These are phyloP conservation scores for Debaryomycetaceae sp. DNA, from an alignment of 1,139 yeast species.

Conservation along the genomic window DNA sequence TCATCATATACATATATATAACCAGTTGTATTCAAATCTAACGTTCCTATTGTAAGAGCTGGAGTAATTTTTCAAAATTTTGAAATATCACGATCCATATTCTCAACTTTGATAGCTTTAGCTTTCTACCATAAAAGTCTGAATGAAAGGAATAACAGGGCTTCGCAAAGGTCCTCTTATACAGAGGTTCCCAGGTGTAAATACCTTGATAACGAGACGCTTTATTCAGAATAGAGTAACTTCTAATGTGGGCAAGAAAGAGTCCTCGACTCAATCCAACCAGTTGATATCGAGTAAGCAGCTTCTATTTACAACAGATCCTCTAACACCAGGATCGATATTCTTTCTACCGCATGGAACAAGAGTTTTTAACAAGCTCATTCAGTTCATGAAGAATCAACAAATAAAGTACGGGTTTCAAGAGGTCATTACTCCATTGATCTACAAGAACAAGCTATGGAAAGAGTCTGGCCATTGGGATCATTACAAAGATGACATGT, in stretches of 20 bases:
- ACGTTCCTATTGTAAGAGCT: background rate
- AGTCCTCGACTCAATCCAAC: slow-evolving; percentile 39
- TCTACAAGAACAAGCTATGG: slow-evolving; percentile 83
- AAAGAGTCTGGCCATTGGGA: slow-evolving; percentile 96
- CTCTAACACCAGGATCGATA: slow-evolving; percentile 80
- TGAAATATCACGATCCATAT: too few species aligned
- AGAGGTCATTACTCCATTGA: slow-evolving; percentile 91
- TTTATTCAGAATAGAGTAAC: background rate
- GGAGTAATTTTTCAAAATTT: background rate
- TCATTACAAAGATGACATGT: slow-evolving; percentile 93
- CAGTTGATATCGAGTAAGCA: slow-evolving; percentile 59
- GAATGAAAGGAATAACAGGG: background rate
- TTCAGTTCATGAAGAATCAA: slow-evolving; percentile 79
- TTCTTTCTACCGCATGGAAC: slow-evolving; percentile 93
- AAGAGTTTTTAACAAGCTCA: slow-evolving; percentile 71
- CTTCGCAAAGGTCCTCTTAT: background rate
- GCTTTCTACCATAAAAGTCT: too few species aligned
- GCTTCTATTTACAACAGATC: slow-evolving; percentile 70
- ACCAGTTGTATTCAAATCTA: background rate
- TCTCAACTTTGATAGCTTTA: too few species aligned
- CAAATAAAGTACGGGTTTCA: slow-evolving; percentile 82
- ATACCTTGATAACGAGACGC: background rate
- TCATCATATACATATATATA: background rate
- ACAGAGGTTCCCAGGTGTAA: background rate
- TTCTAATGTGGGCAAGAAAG: slow-evolving; percentile 4